phyloP scores from a whole-genome alignment of 371 early-diverging fungal species.

The Apophysomyces trapeziformis region DNA sequence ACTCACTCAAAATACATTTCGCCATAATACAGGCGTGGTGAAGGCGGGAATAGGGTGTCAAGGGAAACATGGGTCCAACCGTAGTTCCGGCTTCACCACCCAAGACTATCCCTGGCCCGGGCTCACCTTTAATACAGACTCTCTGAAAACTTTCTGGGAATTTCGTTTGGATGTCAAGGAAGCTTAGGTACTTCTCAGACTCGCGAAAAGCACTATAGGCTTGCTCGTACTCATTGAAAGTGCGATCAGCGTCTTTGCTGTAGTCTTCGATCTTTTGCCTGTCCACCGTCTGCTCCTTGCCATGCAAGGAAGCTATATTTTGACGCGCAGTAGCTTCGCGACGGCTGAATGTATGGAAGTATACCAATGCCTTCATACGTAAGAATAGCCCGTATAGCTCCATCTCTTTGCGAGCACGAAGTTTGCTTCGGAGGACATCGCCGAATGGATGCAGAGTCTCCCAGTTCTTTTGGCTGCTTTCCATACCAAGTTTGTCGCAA shows the following conservation, averaged over 20 bases:
- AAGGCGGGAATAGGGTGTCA: constrained; percentile 31
- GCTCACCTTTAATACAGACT: constrained; percentile 33
- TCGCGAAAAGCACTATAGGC: constrained; percentile 30
- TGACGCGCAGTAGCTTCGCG: constrained; percentile 15
- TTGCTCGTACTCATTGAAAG: constrained; percentile 29
- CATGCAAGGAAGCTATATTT: constrained; percentile 2
- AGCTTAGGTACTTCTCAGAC: constrained; percentile 32
- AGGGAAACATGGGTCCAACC: constrained; percentile 39
- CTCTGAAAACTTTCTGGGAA: constrained; percentile 33
- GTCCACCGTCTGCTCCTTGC: neutral
- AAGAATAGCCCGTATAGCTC: constrained; percentile 31
- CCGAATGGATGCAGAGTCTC: constrained; percentile 38
- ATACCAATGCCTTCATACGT: constrained; percentile 31
- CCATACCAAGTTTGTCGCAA: constrained; percentile 15
- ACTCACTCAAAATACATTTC: constrained; percentile 38
- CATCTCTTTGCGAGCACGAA: constrained; percentile 20
- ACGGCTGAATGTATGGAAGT: constrained; percentile 33
- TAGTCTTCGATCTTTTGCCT: constrained; percentile 12
- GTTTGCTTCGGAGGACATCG: constrained; percentile 23
- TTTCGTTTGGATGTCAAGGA: constrained; percentile 16
- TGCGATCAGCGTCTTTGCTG: constrained; percentile 15
- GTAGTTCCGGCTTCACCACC: constrained; percentile 47
- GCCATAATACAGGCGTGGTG: constrained; percentile 50
- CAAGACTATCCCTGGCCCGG: constrained; percentile 36
- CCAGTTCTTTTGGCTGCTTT: constrained; percentile 30